Evolutionary conservation across 2,329 filamentous ascomycete species (phyloP).

Genomic region (Sarocladium strictum): DNA sequence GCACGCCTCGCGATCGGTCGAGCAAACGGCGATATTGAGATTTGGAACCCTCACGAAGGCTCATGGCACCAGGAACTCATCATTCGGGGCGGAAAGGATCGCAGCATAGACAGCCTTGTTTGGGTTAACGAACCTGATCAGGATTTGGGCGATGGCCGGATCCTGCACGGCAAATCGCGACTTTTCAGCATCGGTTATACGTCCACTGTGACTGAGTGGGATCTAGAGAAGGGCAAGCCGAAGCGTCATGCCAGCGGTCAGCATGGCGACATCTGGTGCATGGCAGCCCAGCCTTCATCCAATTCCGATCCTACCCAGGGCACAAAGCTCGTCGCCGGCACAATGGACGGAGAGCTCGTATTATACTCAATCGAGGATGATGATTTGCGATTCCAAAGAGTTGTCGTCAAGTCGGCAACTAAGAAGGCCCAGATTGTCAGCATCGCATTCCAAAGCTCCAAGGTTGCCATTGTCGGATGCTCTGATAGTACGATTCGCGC

Average conservation of each 20-base stretch:
- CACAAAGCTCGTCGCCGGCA: constrained; percentile 71
- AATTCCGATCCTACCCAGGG: constrained; percentile 15
- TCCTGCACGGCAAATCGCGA: constrained; percentile 65
- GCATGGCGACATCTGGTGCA: constrained; percentile 95
- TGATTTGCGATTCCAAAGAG: constrained; percentile 72
- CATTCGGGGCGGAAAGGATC: constrained; percentile 74
- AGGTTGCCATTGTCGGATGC: constrained; percentile 82
- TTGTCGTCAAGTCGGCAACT: constrained; percentile 68
- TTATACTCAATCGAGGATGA: constrained; percentile 81
- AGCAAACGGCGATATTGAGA: constrained; percentile 92
- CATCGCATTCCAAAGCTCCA: constrained; percentile 79
- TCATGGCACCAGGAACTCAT: constrained; percentile 87
- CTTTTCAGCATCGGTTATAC: constrained; percentile 97
- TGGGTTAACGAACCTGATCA: constrained; percentile 87
- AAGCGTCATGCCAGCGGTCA: constrained; percentile 82
- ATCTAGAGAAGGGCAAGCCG: constrained; percentile 72
- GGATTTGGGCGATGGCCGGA: constrained; percentile 54
- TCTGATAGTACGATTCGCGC: constrained; percentile 94
- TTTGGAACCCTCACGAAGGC: constrained; percentile 85
- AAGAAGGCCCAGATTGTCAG: constrained; percentile 88
- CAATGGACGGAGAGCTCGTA: constrained; percentile 83
- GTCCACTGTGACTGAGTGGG: constrained; percentile 90
- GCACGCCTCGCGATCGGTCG: constrained; percentile 81
- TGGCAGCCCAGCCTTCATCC: constrained; percentile 70
- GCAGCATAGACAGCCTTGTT: constrained; percentile 82